Percentiles rank a stretch among this genome's conserved stretches.
phyloP scores from a whole-genome alignment of 768 basidiomycete genomes.

The Termitomyces sp. region DNA sequence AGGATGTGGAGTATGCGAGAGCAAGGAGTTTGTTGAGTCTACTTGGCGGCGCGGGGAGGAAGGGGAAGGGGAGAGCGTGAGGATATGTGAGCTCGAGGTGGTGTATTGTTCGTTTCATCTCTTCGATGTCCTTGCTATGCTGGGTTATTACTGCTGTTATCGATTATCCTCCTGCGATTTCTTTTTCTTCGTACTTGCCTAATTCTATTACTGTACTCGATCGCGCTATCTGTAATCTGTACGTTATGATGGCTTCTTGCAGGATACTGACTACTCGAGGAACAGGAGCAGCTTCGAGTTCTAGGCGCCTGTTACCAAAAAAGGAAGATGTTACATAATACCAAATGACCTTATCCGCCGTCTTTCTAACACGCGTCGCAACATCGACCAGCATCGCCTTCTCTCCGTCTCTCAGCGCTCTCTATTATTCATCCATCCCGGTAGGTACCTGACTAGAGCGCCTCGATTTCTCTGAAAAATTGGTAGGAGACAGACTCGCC shows the following conservation, averaged over 20 bases:
- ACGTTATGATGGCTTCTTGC: too few relatives aligned
- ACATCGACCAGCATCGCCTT: not conserved
- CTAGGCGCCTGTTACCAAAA: not conserved
- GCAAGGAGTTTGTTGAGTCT: slow-evolving; percentile 55
- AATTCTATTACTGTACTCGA: not conserved
- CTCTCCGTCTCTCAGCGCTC: not conserved
- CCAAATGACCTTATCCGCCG: too few relatives aligned
- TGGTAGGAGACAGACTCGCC: too few relatives aligned
- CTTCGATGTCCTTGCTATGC: too few relatives aligned
- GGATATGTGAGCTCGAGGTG: not conserved
- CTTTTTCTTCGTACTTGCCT: not conserved
- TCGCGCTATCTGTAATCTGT: not conserved
- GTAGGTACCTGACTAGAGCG: too few relatives aligned
- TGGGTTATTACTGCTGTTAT: too few relatives aligned
- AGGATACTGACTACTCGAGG: too few relatives aligned
- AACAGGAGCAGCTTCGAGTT: not conserved
- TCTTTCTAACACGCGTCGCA: not conserved
- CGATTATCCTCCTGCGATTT: not conserved
- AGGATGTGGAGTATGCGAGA: slow-evolving; percentile 63
- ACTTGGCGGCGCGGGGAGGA: not conserved
- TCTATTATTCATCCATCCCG: not conserved
- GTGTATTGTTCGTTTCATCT: too few relatives aligned
- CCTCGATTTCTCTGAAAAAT: too few relatives aligned
- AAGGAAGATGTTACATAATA: slow-evolving; percentile 1
- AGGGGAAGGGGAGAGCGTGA: not conserved